Percentiles rank a stretch among this genome's conserved stretches.
phyloP scores from a whole-genome alignment of 192 early-diverging fungal genomes.

The Thoreauomyces humboldtii region DNA sequence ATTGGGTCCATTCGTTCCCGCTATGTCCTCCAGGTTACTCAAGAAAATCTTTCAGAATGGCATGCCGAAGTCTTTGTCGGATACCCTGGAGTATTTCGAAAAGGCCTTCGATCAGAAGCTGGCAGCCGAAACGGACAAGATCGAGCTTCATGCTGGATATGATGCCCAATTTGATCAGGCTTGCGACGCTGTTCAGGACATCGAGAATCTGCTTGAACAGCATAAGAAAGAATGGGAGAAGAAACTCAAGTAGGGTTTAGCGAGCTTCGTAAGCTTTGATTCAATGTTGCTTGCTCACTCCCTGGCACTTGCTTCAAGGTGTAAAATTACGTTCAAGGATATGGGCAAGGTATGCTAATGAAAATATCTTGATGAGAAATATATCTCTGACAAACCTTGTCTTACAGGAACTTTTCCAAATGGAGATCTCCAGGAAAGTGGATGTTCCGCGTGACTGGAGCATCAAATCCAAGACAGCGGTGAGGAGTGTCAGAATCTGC shows the following conservation, averaged over 20 bases:
- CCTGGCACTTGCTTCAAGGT: no score
- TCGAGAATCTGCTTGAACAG: constrained; percentile 66
- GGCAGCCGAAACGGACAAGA: constrained; percentile 42
- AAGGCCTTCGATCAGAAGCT: constrained; percentile 71
- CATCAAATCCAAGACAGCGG: constrained; percentile 74
- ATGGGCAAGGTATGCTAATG: constrained; percentile 76
- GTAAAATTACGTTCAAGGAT: constrained; percentile 77
- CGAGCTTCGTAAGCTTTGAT: not conserved
- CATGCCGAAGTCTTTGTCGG: constrained; percentile 52
- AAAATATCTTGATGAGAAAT: no score
- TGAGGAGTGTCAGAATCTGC: constrained; percentile 28
- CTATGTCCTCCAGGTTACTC: constrained; percentile 36
- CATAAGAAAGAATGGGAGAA: constrained; percentile 66
- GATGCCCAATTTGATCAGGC: constrained; percentile 81
- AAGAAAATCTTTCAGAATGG: constrained; percentile 42
- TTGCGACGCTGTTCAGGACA: constrained; percentile 46
- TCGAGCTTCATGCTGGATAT: constrained; percentile 53
- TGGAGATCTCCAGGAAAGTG: constrained; percentile 79
- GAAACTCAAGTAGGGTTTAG: constrained; percentile 59
- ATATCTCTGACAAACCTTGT: not conserved
- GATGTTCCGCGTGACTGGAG: constrained; percentile 78
- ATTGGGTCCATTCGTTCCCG: constrained; percentile 13
- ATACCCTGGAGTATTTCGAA: constrained; percentile 68
- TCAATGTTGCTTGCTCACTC: no score
- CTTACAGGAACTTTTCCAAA: constrained; percentile 75